Conservation (phyloP, 306 rosid species). For the Inga laurina region DNA sequence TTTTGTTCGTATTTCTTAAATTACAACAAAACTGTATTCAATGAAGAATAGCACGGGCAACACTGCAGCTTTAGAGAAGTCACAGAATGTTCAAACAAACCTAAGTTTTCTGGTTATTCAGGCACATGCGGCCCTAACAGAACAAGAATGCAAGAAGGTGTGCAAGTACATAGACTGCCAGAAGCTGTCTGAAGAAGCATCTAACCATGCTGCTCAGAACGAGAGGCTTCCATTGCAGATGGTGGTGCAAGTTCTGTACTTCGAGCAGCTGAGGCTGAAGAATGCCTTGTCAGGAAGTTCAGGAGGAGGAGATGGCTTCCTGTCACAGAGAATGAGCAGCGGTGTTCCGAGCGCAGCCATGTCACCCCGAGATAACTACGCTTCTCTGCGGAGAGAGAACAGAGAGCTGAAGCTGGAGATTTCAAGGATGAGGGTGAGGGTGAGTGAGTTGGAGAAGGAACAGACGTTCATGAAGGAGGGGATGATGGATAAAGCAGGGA, state of each 20-base stretch:
- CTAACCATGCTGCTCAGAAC: constrained; percentile 87
- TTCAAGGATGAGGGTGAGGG: constrained; percentile 84
- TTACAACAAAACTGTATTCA: neutral
- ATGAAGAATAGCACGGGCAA: neutral
- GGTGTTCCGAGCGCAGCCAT: constrained; percentile 88
- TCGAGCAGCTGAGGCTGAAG: constrained; percentile 83
- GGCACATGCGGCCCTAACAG: constrained; percentile 75
- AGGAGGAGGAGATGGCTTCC: constrained; percentile 62
- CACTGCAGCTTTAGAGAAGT: neutral
- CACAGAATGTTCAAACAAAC: neutral
- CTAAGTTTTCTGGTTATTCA: constrained; percentile 20
- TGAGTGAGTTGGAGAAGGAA: constrained; percentile 91
- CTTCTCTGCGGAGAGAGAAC: constrained; percentile 83
- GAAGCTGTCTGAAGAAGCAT: constrained; percentile 92
- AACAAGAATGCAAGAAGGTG: constrained; percentile 70
- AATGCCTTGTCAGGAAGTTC: constrained; percentile 66
- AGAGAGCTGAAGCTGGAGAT: constrained; percentile 85
- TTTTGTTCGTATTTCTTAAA: neutral
- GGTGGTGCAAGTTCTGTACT: constrained; percentile 78
- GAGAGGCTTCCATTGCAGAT: constrained; percentile 76
- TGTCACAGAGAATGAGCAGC: constrained; percentile 74
- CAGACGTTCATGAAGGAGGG: constrained; percentile 85
- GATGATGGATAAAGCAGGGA: constrained; percentile 65
- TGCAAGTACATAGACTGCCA: constrained; percentile 81
- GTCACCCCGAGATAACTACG: constrained; percentile 89